Evolutionary conservation across 164 flowering plant genomes (phyloP), one percentile per base, ranked within the genome.

Genomic region (Amborella trichopoda): DNA sequence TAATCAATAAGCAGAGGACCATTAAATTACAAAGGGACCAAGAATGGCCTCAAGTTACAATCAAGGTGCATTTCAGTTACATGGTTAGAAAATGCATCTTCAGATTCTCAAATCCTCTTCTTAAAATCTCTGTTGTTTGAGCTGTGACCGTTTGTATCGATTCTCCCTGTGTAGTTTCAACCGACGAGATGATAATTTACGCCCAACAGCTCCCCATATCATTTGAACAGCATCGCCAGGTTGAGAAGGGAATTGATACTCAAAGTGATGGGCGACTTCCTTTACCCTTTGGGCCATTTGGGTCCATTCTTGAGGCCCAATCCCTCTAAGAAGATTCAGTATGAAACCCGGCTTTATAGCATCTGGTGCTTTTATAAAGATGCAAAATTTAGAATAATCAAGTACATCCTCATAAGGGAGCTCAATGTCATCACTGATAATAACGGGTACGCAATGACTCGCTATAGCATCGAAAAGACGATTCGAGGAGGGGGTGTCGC

Each of bases 401-500:
- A 87, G 41, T 38, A 72, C 72, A 52, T 81, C 90, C 64, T 91
- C 98, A 54, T 65, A 91, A 26, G 98, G 96, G 21, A 90, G 83
- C 63, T 90, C 96, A 45, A 90, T 86, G 23, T 83, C 77, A 44
- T 86, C 96, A 47, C 98, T 90, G 10, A 86, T 69, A 22, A 90
- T 80, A 34, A 90, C 94, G 20, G 94, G 96, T 41, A 90, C 74
- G 46, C 98, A 81, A 42, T 77, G 94, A 66, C 86, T 90, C 4
- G 62, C 82, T 23, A 90, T 86, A 33, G 95, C 81, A 59, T 90
- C 97, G 52, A 86, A 90, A 2, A 90, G 86, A 33, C 90, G 84
- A 55, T 86, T 86, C 1, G 98, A 86, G 4, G 96, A 83, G n/a
- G 98, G 94, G 30, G 94, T 86, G 63, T 86, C 96, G 25, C 98